Evolutionary conservation across 2,329 filamentous ascomycete genomes (phyloP).

Genomic region (Aspergillus aculeatus): DNA sequence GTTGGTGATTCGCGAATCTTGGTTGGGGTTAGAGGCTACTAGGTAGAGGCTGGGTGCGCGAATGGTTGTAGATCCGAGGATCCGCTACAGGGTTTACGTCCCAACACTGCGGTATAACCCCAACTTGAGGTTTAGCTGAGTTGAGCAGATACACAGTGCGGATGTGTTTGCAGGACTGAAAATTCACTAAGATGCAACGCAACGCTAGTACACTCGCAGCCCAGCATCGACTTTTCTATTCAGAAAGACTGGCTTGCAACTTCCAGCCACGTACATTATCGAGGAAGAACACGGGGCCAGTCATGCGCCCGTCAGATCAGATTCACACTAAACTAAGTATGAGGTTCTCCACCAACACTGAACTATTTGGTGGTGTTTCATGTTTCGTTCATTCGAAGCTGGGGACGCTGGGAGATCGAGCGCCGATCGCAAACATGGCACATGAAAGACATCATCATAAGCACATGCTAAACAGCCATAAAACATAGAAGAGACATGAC

Average conservation of each 20-base stretch:
- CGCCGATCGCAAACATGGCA: constrained; percentile 25
- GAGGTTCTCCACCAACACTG: constrained; percentile 49
- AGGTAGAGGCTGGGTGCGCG: too few species aligned
- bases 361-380: constrained; percentile 33
- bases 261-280: too few species aligned
- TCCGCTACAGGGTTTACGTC: too few species aligned
- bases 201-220: too few species aligned
- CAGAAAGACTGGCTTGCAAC: background rate
- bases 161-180: too few species aligned
- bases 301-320: background rate
- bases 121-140: too few species aligned
- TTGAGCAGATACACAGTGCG: too few species aligned
- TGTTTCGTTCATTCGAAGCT: background rate
- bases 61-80: too few species aligned
- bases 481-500: constrained; percentile 10
- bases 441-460: constrained; percentile 23
- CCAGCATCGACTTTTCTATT: background rate
- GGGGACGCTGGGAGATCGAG: background rate
- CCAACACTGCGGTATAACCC: too few species aligned
- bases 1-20: too few species aligned
- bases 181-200: too few species aligned
- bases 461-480: constrained; percentile 16
- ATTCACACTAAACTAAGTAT: constrained; percentile 3
- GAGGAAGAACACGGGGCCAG: background rate
- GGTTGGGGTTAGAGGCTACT: too few species aligned